Conservation (phyloP, 345 rosid genomes). For the Gossypium thurberi region DNA sequence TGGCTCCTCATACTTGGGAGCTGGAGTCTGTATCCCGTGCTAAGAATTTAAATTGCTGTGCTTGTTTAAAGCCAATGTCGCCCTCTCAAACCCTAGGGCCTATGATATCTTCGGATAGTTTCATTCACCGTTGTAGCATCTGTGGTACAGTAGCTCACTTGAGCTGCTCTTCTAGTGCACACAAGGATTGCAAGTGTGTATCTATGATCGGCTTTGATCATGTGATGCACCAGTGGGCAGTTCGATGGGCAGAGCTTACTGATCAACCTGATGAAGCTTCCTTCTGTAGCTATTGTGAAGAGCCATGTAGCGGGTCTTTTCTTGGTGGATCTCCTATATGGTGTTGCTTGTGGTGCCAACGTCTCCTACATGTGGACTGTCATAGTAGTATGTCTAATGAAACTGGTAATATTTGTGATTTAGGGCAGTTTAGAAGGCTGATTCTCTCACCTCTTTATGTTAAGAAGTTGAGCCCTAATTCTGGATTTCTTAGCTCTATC, state of each 20-base stretch:
- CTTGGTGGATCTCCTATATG: constrained; percentile 94
- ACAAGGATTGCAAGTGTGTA: constrained; percentile 78
- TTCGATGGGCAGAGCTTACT: constrained; percentile 80
- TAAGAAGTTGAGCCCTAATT: constrained; percentile 50
- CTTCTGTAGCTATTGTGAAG: constrained; percentile 86
- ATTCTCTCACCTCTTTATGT: constrained; percentile 84
- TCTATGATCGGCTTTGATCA: constrained; percentile 76
- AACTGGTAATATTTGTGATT: constrained; percentile 81
- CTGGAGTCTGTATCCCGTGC: constrained; percentile 60
- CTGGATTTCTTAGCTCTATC: constrained; percentile 77
- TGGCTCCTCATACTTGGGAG: constrained; percentile 70
- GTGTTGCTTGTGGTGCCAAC: constrained; percentile 99
- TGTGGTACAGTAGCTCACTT: constrained; percentile 84
- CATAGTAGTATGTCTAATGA: constrained; percentile 69
- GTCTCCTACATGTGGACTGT: constrained; percentile 92
- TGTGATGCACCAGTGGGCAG: constrained; percentile 89
- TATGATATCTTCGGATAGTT: constrained; percentile 49
- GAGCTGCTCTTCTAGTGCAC: constrained; percentile 59
- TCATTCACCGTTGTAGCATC: constrained; percentile 51
- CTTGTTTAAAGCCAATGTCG: constrained; percentile 71
- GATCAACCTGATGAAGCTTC: constrained; percentile 77
- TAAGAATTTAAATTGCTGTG: constrained; percentile 81
- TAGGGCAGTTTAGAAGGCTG: constrained; percentile 76
- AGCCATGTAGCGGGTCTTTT: constrained; percentile 82
- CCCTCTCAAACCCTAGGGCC: constrained; percentile 68